Evolutionary conservation across 2,329 filamentous ascomycete genomes (phyloP).

Genomic region (Colletotrichum tropicicola): DNA sequence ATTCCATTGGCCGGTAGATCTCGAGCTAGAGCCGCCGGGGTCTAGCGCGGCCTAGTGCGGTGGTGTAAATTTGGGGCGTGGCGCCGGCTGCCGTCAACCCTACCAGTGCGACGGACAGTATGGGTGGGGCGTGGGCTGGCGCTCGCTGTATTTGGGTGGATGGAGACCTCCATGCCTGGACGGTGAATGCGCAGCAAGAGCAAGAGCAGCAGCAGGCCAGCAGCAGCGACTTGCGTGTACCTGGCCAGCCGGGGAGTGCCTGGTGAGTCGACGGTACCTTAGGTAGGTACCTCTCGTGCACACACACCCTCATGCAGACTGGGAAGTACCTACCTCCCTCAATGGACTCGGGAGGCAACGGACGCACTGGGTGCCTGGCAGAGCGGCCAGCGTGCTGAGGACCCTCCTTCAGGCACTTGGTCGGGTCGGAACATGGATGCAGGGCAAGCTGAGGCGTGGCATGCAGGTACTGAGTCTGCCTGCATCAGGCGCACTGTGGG

Average conservation of each 20-base stretch:
- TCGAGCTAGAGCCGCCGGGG: constrained; percentile 10
- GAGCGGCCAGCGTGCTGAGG: neutral
- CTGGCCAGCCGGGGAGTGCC: constrained; percentile 8
- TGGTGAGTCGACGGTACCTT: neutral
- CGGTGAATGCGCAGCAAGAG: constrained; percentile 8
- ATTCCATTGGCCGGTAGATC: constrained; percentile 27
- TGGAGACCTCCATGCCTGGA: constrained; percentile 1
- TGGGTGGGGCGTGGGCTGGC: constrained; percentile 11
- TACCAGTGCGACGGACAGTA: constrained; percentile 27
- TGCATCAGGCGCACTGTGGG: constrained; percentile 16
- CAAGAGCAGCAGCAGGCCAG: neutral
- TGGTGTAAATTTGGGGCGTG: constrained; percentile 32
- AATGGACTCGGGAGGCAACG: neutral
- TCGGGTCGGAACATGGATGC: constrained; percentile 19
- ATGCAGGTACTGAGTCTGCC: constrained; percentile 29
- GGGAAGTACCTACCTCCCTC: too few relatives aligned
- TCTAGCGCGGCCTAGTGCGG: constrained; percentile 20
- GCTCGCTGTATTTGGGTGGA: constrained; percentile 2
- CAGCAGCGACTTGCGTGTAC: constrained; percentile 11
- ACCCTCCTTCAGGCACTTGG: neutral
- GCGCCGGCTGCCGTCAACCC: constrained; percentile 29
- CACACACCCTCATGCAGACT: neutral
- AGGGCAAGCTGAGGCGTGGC: constrained; percentile 27
- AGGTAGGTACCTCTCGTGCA: neutral
- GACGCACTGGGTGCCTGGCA: constrained; percentile 5